phyloP scores from a whole-genome alignment of 2,329 filamentous ascomycete species.

The Domatiomyces globalis region DNA sequence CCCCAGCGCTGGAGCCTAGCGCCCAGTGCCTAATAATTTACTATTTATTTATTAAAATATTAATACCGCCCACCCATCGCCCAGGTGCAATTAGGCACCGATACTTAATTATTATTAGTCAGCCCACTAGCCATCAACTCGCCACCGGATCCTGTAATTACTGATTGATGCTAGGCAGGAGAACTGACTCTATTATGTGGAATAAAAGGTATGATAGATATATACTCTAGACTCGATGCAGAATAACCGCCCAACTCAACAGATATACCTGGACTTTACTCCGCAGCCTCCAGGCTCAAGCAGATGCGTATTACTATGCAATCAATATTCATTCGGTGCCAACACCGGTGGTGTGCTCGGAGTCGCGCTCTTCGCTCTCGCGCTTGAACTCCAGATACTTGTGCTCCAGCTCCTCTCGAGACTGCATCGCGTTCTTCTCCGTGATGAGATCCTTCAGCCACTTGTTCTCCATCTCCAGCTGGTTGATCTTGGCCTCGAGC shows the following conservation, averaged over 20 bases:
- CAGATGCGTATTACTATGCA: too few relatives aligned
- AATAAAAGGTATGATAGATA: neutral
- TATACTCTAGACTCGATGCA: constrained; percentile 11
- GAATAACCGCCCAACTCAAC: constrained; percentile 2
- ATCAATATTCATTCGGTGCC: constrained; percentile 15
- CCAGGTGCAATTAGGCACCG: too few relatives aligned
- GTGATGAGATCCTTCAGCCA: constrained; percentile 69
- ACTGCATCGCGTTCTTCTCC: constrained; percentile 54
- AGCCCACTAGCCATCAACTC: too few relatives aligned
- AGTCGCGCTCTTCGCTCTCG: constrained; percentile 20
- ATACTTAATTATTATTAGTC: too few relatives aligned
- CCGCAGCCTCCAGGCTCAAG: neutral
- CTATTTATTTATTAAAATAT: too few relatives aligned
- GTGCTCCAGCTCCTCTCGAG: constrained; percentile 28
- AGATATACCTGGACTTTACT: constrained; percentile 5
- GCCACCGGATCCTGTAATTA: too few relatives aligned
- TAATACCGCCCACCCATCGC: too few relatives aligned
- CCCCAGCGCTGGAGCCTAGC: too few relatives aligned
- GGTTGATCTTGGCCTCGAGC: constrained; percentile 58
- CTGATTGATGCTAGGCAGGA: too few relatives aligned
- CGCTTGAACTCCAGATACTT: constrained; percentile 28
- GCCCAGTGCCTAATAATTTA: too few relatives aligned
- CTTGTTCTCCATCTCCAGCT: constrained; percentile 71
- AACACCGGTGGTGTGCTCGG: constrained; percentile 18
- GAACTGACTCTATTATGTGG: too few relatives aligned